Base-by-base conservation (phyloP, 768 basidiomycete genomes). In the Mycena floridula region DNA sequence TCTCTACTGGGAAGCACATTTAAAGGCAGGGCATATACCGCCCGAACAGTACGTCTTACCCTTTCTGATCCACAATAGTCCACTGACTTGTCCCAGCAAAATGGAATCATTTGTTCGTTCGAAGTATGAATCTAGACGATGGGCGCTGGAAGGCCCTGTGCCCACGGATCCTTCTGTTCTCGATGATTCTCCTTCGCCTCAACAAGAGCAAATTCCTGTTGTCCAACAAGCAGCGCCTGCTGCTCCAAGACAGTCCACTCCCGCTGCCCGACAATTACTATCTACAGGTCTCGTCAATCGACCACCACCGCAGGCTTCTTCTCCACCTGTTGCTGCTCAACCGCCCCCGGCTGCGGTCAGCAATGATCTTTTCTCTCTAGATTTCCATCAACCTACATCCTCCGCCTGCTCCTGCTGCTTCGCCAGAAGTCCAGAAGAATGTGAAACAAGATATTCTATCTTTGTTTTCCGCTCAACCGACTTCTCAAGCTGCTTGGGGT, bases 71-170 rank as follows among this genome's bases (percentile, higher is more conserved):
- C 25, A 11, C 39, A 9, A 22, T 25, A 16, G 27, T 32, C 35
- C 23, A 30, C 25, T 38, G 18, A 12, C 7, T 20, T 18, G 37
- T 27, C 45, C n/a, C 59, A 95, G 94, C 62, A 98, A 98, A 77
- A 93, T 98, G 73, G 95, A 98, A 46, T 92, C 89, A 0, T 98
- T 93, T 65, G 88, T 98, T 48, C 85, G 95, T 40, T 93, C 89
- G 18, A 98, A 99, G 62, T 99, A 99, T 61, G 95, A 99, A 63
- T 81, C 86, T 2, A 74, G 77, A 21, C 73, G 95, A 46, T 99
- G 95, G 95, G 95, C 94, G 2, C 67, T 85, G 63, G 88, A 94
- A n/a, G 92, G 89, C 0, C 85, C 89, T 12, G 79, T 74, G 0
- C 95, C 95, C 0, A 57, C 65, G 0, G 89, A 97, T 62, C 95